These are phyloP conservation scores for Saturnispora quitensis DNA, from an alignment of 805 yeast species.

Conservation along the genomic window DNA sequence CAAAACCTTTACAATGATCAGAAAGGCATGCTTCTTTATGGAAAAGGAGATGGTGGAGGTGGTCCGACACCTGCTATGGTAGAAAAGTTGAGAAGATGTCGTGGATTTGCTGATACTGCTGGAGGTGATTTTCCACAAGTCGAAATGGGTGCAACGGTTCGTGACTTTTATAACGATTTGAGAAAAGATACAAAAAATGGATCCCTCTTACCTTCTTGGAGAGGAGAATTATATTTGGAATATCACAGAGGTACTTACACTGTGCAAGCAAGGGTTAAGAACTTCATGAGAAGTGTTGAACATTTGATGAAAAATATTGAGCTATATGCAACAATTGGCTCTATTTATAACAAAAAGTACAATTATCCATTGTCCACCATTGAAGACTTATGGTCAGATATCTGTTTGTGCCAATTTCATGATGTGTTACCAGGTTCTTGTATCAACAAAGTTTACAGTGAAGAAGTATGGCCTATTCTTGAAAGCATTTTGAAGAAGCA, in stretches of 20 bases:
- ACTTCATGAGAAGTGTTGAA: slow-evolving; percentile 70
- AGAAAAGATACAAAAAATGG: slow-evolving; percentile 59
- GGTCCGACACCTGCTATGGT: slow-evolving; percentile 93
- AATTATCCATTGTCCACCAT: slow-evolving; percentile 65
- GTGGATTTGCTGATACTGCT: slow-evolving; percentile 76
- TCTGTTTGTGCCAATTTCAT: slow-evolving; percentile 88
- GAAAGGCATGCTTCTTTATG: slow-evolving; percentile 73
- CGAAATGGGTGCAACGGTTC: slow-evolving; percentile 69
- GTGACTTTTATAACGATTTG: slow-evolving; percentile 66
- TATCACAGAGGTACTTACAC: slow-evolving; percentile 97
- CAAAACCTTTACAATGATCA: slow-evolving; percentile 76
- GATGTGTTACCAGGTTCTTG: slow-evolving; percentile 98
- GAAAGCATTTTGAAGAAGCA: slow-evolving; percentile 45
- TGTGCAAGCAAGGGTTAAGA: slow-evolving; percentile 81
- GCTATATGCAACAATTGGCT: slow-evolving; percentile 67
- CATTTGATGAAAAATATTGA: slow-evolving; percentile 78
- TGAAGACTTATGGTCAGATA: slow-evolving; percentile 75
- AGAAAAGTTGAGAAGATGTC: slow-evolving; percentile 83
- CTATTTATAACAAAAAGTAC: slow-evolving; percentile 41
- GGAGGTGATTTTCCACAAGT: slow-evolving; percentile 72
- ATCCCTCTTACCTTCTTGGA: slow-evolving; percentile 69
- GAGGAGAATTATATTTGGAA: slow-evolving; percentile 88
- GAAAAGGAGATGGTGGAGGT: slow-evolving; percentile 98
- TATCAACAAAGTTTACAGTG: slow-evolving; percentile 85
- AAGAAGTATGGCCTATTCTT: slow-evolving; percentile 78